These are phyloP conservation scores for Lactarius sanguifluus DNA, from an alignment of 768 basidiomycete species.

Conservation along the genomic window DNA sequence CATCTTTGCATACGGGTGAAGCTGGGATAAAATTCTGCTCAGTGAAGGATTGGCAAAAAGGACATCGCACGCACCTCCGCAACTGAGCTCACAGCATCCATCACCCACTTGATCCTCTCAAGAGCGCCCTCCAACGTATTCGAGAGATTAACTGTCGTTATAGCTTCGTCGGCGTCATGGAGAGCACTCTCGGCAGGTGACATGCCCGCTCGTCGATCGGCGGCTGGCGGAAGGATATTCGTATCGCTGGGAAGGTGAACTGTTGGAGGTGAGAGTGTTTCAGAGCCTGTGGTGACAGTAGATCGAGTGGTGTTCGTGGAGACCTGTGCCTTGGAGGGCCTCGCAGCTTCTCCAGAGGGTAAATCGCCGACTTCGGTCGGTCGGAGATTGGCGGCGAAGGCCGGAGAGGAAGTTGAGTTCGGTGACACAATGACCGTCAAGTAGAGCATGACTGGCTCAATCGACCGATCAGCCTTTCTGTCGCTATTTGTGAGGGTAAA, in stretches of 20 bases:
- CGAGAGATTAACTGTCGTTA: not conserved
- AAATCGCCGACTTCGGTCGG: too few relatives aligned
- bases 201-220: not conserved
- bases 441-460: not conserved
- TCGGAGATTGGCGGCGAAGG: too few relatives aligned
- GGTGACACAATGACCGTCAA: not conserved
- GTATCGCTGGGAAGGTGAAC: not conserved
- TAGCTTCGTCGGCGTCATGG: not conserved
- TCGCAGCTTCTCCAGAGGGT: not conserved
- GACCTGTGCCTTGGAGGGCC: not conserved
- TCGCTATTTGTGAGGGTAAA: not conserved
- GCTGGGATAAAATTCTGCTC: not conserved
- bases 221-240: not conserved
- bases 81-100: not conserved
- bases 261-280: not conserved
- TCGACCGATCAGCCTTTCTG: not conserved
- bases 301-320: not conserved
- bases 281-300: not conserved
- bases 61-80: not conserved
- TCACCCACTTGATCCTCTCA: not conserved
- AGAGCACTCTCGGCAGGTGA: not conserved
- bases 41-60: not conserved
- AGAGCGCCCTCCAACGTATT: not conserved
- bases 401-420: not conserved
- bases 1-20: not conserved